Evolutionary conservation across 164 flowering plant genomes (phyloP).

Genomic region (grape (Vitis vinifera)): ASM3070453v1 NC_081811.1:25733001-25733500

Average conservation of each 20-base stretch:
- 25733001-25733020: background rate
- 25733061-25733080: constrained; percentile 11
- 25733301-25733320: background rate
- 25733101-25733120: constrained; percentile 9
- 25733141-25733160: constrained; percentile 16
- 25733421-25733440: too few species aligned
- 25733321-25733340: background rate
- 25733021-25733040: constrained; percentile 28
- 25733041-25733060: constrained; percentile 32
- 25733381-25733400: too few species aligned
- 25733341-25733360: background rate
- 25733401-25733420: too few species aligned
- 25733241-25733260: background rate
- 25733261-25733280: background rate
- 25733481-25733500: too few species aligned
- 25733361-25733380: too few species aligned
- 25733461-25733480: too few species aligned
- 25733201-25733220: constrained; percentile 19
- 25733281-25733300: background rate
- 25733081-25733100: constrained; percentile 22
- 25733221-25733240: constrained; percentile 1
- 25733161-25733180: constrained; percentile 17
- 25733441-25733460: too few species aligned
- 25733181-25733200: constrained; percentile 11
- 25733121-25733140: constrained; percentile 11